Evolutionary conservation across 306 rosid genomes (phyloP).

Genomic region (Quercus robur): DNA sequence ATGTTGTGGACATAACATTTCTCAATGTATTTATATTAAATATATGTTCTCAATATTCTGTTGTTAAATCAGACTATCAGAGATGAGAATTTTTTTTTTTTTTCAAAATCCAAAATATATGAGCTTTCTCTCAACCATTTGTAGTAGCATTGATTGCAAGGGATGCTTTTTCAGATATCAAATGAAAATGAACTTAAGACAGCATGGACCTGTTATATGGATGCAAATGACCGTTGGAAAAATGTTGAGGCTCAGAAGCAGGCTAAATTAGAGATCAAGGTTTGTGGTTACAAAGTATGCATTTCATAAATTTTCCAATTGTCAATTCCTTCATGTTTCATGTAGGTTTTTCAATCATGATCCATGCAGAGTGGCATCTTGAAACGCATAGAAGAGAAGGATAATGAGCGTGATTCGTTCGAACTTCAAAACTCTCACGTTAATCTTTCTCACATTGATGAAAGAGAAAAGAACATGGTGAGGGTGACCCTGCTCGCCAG

Average conservation of each 20-base stretch:
- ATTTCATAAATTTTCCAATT: conserved; percentile 7
- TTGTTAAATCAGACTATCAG: conserved; percentile 2
- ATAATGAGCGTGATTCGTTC: conserved; percentile 47
- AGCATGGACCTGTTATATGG: conserved; percentile 64
- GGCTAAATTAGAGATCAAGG: conserved; percentile 65
- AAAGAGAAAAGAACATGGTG: conserved; percentile 78
- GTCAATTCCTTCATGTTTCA: conserved; percentile 5
- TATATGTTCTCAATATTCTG: not conserved
- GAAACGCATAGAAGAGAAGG: conserved; percentile 71
- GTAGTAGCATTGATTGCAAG: conserved; percentile 5
- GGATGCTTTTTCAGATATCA: conserved; percentile 44
- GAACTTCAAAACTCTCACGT: conserved; percentile 24
- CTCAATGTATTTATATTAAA: not conserved
- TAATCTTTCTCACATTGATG: conserved; percentile 64
- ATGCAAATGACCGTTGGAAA: conserved; percentile 66
- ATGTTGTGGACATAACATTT: too few relatives aligned
- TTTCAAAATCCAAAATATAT: not conserved
- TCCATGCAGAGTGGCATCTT: conserved; percentile 54
- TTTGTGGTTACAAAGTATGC: conserved; percentile 28
- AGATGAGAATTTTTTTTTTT: not conserved
- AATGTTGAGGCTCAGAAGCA: conserved; percentile 54
- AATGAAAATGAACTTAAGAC: conserved; percentile 60
- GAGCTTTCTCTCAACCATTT: not conserved
- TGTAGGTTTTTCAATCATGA: conserved; percentile 27
- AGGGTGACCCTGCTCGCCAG: conserved; percentile 29